phyloP scores from a whole-genome alignment of 2,329 filamentous ascomycete species.

The Nemania abortiva region DNA sequence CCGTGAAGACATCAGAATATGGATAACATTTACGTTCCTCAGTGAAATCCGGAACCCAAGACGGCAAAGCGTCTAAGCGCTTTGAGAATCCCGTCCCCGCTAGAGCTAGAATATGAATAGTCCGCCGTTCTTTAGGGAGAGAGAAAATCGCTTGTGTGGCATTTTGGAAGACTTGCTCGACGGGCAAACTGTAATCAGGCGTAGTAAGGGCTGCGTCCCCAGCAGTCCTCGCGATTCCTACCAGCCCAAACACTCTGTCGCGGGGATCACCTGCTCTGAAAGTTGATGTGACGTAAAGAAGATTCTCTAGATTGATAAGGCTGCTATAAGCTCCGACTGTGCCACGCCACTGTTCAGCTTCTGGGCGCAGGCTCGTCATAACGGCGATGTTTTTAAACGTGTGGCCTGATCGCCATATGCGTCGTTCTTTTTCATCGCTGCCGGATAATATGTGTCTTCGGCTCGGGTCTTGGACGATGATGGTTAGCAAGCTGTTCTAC shows the following conservation, averaged over 20 bases:
- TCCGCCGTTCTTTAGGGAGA: constrained; percentile 11
- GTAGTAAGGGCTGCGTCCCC: not conserved
- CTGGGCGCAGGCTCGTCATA: constrained; percentile 25
- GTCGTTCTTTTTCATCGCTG: constrained; percentile 3
- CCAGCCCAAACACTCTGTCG: constrained; percentile 31
- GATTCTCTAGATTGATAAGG: constrained; percentile 14
- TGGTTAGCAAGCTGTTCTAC: not conserved
- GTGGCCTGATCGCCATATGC: constrained; percentile 18
- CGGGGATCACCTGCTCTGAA: constrained; percentile 31
- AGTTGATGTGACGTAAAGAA: constrained; percentile 31
- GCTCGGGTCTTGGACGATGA: not conserved
- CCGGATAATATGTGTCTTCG: constrained; percentile 21
- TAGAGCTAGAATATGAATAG: constrained; percentile 27
- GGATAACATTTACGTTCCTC: constrained; percentile 27
- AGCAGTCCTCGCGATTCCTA: constrained; percentile 24
- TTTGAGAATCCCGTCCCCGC: constrained; percentile 30
- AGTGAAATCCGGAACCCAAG: constrained; percentile 32
- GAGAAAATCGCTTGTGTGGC: constrained; percentile 16
- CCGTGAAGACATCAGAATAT: constrained; percentile 4
- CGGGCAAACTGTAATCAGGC: constrained; percentile 31
- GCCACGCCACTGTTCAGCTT: constrained; percentile 3
- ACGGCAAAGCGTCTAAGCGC: constrained; percentile 3
- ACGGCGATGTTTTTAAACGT: constrained; percentile 28
- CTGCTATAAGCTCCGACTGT: not conserved
- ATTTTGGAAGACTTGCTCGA: constrained; percentile 30